Evolutionary conservation across 2,329 filamentous ascomycete genomes (phyloP), one percentile per base, ranked within the genome.

Genomic region (Tolypocladium amazonense): DNA sequence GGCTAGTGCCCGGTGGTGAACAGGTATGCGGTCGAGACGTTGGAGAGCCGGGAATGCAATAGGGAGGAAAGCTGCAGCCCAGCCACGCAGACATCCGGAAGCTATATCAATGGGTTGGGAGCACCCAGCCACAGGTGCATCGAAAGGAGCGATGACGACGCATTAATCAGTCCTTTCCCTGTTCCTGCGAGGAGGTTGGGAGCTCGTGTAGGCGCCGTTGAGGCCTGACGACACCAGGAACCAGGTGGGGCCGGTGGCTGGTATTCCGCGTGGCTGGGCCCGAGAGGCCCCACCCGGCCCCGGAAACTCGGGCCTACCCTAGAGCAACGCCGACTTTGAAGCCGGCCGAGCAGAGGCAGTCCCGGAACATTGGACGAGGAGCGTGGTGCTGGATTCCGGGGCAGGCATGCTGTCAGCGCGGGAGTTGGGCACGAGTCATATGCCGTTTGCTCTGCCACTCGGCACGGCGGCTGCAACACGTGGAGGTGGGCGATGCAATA

Each of bases 221-320:
- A 50, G 45, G 41, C 43, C 50, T 23, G 50, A 53, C 50, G 50
- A 23, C 11, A 8, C 14, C 25, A 9, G 14, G 18, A 8, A 41
- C 11, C 56, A 18, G 43, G 56, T 58, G 56, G 43, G 53, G 53
- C 53, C 53, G 53, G 54, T 39, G 54, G 54, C 54, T 56, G 54
- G 54, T 39, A 23, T 41, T 39, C 30, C 37, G 54, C 35, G 35
- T 56, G 54, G 54, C 54, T 56, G 54, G 54, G 41, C 18, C 20
- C 41, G 20, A 35, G 20, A n/a, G 43, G 43, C 50, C 25, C 25
- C 30, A 7, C 30, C 47, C 47, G 15, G 6, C 20, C 50, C 25
- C 18, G 12, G 20, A 12, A 4, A 9, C 11, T 1, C 11, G 7
- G 37, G 11, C 35, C 23, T 56, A 56, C 54, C 54, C 54, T 56